These are phyloP conservation scores for Clarireedia sp. DNA, from an alignment of 2,329 filamentous ascomycete species.

Conservation along the genomic window DNA sequence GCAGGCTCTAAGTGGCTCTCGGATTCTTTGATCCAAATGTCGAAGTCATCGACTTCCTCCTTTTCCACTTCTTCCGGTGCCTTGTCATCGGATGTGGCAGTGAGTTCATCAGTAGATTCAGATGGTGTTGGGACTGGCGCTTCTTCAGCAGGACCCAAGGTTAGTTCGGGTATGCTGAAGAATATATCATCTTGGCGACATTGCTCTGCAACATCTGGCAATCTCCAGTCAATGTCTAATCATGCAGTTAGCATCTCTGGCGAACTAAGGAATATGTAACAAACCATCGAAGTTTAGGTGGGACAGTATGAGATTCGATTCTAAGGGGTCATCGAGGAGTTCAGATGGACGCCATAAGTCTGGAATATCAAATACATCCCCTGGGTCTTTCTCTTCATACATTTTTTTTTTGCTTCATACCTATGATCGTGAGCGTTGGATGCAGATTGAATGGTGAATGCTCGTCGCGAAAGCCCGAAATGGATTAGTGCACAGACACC, in stretches of 20 bases:
- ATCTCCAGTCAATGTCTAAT: constrained; percentile 23
- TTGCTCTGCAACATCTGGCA: constrained; percentile 19
- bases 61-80: constrained; percentile 16
- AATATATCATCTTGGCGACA: constrained; percentile 19
- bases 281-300: constrained; percentile 26
- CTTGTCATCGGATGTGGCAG: constrained; percentile 2
- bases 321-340: constrained; percentile 33
- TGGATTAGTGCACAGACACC: neutral
- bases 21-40: constrained; percentile 43
- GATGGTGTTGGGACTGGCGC: neutral
- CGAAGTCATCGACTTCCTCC: constrained; percentile 20
- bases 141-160: constrained; percentile 14
- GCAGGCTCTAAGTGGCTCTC: constrained; percentile 22
- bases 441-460: no score
- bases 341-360: constrained; percentile 51
- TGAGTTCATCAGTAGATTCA: constrained; percentile 7
- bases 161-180: constrained; percentile 25
- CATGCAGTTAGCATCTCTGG: neutral
- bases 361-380: constrained; percentile 55
- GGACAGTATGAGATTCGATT: constrained; percentile 27
- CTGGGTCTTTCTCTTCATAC: constrained; percentile 30
- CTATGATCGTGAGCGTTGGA: no score
- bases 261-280: neutral
- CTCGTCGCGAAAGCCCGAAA: no score
- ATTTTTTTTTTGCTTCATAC: constrained; percentile 18